These are phyloP conservation scores for Calonectria multiphialidica DNA, from an alignment of 2,329 filamentous ascomycete species.

Conservation along the genomic window DNA sequence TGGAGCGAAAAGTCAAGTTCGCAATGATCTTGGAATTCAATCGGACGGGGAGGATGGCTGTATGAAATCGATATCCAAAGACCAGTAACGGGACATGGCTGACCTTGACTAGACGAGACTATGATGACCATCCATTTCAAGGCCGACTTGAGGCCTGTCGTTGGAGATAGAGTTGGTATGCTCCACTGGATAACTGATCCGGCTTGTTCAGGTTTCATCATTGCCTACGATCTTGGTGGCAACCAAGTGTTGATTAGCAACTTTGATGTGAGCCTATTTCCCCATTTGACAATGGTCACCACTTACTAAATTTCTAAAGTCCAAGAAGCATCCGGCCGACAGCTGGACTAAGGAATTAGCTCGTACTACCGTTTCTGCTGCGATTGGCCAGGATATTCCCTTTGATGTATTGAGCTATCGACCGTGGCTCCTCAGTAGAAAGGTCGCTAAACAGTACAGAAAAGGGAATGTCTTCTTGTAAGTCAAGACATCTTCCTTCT, in stretches of 20 bases:
- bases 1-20: constrained; percentile 49
- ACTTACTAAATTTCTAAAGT: not conserved
- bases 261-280: constrained; percentile 45
- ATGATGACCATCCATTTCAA: constrained; percentile 62
- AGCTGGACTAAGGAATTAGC: constrained; percentile 16
- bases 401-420: constrained; percentile 55
- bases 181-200: constrained; percentile 59
- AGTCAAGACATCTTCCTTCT: no score
- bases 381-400: constrained; percentile 47
- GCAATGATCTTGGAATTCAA: constrained; percentile 47
- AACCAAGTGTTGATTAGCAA: constrained; percentile 59
- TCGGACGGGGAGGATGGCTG: constrained; percentile 57
- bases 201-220: constrained; percentile 56
- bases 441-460: constrained; percentile 53
- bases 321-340: constrained; percentile 8
- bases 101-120: constrained; percentile 48
- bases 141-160: constrained; percentile 52
- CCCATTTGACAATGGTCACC: not conserved
- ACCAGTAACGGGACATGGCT: constrained; percentile 5
- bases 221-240: constrained; percentile 54
- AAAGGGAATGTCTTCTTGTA: constrained; percentile 35
- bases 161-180: constrained; percentile 55
- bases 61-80: constrained; percentile 29
- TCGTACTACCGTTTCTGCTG: constrained; percentile 24
- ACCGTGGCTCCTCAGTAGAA: constrained; percentile 51